A percentile compares a stretch with the other conserved stretches of the same genome.
Evolutionary conservation across 1,284 basidiomycete species (phyloP).

Genomic region (Porodaedalea pini): DNA sequence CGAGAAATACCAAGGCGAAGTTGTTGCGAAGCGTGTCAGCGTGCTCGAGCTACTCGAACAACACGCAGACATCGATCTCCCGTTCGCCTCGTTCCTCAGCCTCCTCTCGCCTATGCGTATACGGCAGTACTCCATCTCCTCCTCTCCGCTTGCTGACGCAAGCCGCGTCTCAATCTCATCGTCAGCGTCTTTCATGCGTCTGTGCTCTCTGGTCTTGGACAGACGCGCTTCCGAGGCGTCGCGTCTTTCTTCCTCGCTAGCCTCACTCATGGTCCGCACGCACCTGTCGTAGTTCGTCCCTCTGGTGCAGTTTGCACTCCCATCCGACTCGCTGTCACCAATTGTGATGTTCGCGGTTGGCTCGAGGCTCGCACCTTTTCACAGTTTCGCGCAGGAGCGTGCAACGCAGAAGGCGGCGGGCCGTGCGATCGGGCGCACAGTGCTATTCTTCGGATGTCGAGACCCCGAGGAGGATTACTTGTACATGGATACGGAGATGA

Average conservation of each 20-base stretch:
- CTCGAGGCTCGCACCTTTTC: slow-evolving; percentile 49
- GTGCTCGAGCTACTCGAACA: too few relatives aligned
- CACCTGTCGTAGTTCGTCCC: slow-evolving; percentile 44
- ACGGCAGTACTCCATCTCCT: too few relatives aligned
- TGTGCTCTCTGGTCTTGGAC: too few relatives aligned
- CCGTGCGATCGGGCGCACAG: slow-evolving; percentile 39
- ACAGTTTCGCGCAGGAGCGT: slow-evolving; percentile 51
- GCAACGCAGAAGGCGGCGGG: slow-evolving; percentile 45
- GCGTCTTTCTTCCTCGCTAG: slow-evolving; percentile 46
- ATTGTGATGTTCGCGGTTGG: slow-evolving; percentile 50
- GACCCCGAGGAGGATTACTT: slow-evolving; percentile 42
- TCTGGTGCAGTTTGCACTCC: slow-evolving; percentile 46
- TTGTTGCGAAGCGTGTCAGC: too few relatives aligned
- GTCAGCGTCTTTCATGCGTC: too few relatives aligned
- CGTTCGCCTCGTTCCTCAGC: too few relatives aligned
- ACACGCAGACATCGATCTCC: too few relatives aligned
- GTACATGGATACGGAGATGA: slow-evolving; percentile 38
- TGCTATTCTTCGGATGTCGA: slow-evolving; percentile 50
- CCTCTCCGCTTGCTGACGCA: too few relatives aligned
- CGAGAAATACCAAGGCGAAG: slow-evolving; percentile 33
- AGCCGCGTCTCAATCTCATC: too few relatives aligned
- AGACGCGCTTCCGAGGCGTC: too few relatives aligned
- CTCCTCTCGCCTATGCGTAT: too few relatives aligned
- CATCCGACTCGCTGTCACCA: slow-evolving; percentile 39
- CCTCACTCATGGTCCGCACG: slow-evolving; percentile 40